A percentile compares a stretch with the other conserved stretches of the same genome.
phyloP scores from a whole-genome alignment of 2,329 filamentous ascomycete genomes.

The Calonectria multiphialidica region DNA sequence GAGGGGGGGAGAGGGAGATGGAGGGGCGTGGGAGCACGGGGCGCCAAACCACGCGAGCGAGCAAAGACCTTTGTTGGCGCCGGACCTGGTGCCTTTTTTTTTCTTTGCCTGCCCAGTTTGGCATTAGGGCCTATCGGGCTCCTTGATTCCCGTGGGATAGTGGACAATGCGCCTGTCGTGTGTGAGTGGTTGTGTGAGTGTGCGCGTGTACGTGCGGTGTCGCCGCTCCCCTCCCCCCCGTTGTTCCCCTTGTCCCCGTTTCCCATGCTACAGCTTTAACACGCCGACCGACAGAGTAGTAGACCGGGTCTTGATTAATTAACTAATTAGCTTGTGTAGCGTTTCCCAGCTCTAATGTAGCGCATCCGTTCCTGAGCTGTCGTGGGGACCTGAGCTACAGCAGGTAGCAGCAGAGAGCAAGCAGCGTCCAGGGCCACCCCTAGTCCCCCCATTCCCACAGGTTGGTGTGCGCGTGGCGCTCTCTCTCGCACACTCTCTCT shows the following conservation, averaged over 20 bases:
- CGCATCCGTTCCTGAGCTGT: not conserved
- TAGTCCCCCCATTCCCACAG: not conserved
- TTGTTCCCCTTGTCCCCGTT: not conserved
- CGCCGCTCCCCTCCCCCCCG: not conserved
- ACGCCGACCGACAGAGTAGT: not conserved
- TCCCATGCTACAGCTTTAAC: not conserved
- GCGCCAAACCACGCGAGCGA: not conserved
- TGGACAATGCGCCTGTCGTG: slow-evolving; percentile 3
- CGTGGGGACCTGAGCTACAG: not conserved
- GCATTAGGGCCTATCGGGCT: not conserved
- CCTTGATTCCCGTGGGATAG: not conserved
- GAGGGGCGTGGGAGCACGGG: not conserved
- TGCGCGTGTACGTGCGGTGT: not conserved
- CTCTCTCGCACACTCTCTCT: not conserved
- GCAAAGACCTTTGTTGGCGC: not conserved
- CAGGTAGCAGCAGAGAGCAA: not conserved
- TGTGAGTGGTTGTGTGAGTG: not conserved
- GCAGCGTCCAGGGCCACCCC: not conserved
- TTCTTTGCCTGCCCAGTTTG: not conserved
- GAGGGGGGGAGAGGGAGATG: not conserved
- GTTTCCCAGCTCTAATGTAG: not conserved
- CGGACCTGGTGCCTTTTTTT: not conserved
- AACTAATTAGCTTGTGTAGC: slow-evolving; percentile 8
- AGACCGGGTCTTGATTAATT: slow-evolving; percentile 9
- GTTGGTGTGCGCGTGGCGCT: slow-evolving; percentile 12